phyloP scores from a whole-genome alignment of 2,329 filamentous ascomycete species.

The Cercospora sp. region DNA sequence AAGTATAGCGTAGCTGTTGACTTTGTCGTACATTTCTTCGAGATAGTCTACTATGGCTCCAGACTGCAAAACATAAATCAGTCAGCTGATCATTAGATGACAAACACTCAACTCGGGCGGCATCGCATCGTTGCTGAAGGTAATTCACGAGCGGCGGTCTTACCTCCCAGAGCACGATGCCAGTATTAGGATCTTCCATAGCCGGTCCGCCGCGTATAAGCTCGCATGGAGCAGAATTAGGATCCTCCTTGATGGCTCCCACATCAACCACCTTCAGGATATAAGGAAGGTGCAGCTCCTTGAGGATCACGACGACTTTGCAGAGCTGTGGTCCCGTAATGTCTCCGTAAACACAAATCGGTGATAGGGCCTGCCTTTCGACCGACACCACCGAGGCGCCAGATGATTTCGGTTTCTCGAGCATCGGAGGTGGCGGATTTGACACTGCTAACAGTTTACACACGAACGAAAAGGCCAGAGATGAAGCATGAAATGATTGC shows the following conservation, averaged over 20 bases:
- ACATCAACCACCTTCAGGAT: conserved; percentile 11
- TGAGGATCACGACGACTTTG: conserved; percentile 17
- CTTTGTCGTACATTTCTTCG: conserved; percentile 39
- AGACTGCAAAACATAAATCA: conserved; percentile 24
- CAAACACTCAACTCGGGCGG: neutral
- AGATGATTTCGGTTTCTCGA: neutral
- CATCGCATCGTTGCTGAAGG: neutral
- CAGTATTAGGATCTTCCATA: conserved; percentile 49
- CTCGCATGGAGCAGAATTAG: conserved; percentile 42
- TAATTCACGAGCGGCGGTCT: neutral
- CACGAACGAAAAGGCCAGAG: conserved; percentile 10
- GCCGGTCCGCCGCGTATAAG: conserved; percentile 48
- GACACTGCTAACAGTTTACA: conserved; percentile 13
- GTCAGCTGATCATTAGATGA: neutral
- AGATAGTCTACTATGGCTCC: conserved; percentile 39
- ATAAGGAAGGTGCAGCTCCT: conserved; percentile 17
- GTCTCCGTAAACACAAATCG: conserved; percentile 15
- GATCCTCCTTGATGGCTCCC: conserved; percentile 33
- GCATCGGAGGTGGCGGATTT: conserved; percentile 10
- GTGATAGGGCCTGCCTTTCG: neutral
- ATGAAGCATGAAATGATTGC: conserved; percentile 10
- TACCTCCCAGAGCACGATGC: conserved; percentile 52
- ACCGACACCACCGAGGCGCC: neutral
- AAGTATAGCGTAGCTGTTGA: conserved; percentile 34
- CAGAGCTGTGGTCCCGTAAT: conserved; percentile 23